Base-by-base conservation (phyloP, 1,284 basidiomycete species). In the Trichosporon coremiiforme region DNA sequence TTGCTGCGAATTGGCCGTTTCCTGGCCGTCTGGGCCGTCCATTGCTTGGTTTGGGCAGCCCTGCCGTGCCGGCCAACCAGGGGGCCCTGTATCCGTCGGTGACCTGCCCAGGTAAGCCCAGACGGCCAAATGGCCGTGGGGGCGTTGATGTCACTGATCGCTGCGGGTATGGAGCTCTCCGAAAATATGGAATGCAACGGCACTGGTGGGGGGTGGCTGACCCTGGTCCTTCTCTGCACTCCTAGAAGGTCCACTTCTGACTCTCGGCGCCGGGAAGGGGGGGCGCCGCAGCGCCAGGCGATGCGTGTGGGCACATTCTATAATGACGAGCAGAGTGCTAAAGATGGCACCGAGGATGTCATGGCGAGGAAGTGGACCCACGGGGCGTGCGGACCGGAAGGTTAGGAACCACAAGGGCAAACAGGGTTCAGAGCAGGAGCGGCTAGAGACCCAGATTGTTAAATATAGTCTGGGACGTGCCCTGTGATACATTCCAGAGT, bases 401-500 rank as follows among this genome's bases (percentile, higher is more conserved):
- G 25, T 25, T 25, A 25, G 25, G 25, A 25, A 25, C 25, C 25
- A 25, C 9, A 41, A 45, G 41, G 41, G 41, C 41, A 45, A 45
- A 45, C 41, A 53, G 50, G 50, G 50, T 53, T 53, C 22, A 13
- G 7, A 3, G 9, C 2, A 20, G 7, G 20, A 2, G 20, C 22
- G 50, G 50, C 22, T 22, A 10, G 50, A 25, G 50, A n/a, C 22
- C 20, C 22, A 20, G 20, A 25, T 53, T 20, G 50, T 25, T 25
- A 53, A 53, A 53, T 53, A 53, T 53, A 53, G 50, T 53, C 20
- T 22, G n/a, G 50, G 50, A 53, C 22, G 8, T 10, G 20, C 50
- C 50, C 50, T 25, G 50, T 17, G 9, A 22, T 20, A 53, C 50
- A 53, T 53, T 53, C 50, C 50, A 53, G 20, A 53, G 50, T 53